Evolutionary conservation across 805 yeast genomes (phyloP).

Genomic region (Barnettozyma vustinii): DNA sequence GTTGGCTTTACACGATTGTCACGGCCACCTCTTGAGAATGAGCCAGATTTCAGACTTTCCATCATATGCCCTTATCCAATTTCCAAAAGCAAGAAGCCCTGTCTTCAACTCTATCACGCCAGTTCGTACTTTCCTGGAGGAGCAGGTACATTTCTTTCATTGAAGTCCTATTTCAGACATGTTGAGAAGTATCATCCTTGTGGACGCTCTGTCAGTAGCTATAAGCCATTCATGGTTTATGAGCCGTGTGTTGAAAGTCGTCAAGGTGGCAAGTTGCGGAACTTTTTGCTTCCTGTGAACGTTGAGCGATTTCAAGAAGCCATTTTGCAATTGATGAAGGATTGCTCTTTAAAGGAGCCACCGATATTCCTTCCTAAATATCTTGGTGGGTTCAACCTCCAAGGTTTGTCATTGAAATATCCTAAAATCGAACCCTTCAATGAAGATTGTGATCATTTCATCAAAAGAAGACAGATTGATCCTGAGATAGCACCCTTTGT

Average conservation of each 20-base stretch:
- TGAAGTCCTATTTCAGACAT: not conserved
- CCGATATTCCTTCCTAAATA: not conserved
- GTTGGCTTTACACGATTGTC: not conserved
- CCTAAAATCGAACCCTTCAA: not conserved
- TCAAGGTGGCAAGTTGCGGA: not conserved
- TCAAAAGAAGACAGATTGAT: not conserved
- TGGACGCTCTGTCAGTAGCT: not conserved
- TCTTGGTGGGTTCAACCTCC: not conserved
- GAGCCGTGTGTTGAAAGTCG: not conserved
- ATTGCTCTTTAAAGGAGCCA: not conserved
- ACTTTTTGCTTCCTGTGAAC: not conserved
- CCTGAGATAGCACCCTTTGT: not conserved
- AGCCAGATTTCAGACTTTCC: not conserved
- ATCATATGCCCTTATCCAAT: not conserved
- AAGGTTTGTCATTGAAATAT: not conserved
- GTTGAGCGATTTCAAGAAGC: not conserved
- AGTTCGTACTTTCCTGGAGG: not conserved
- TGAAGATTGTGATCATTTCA: not conserved
- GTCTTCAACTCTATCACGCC: not conserved
- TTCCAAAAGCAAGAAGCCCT: not conserved
- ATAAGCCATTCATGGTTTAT: not conserved
- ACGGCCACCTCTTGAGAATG: not conserved
- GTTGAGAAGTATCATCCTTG: not conserved
- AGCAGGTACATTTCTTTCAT: not conserved
- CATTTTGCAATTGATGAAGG: not conserved